Conservation (phyloP, 129 eudicot genomes). For the Erigeron canadensis region DNA sequence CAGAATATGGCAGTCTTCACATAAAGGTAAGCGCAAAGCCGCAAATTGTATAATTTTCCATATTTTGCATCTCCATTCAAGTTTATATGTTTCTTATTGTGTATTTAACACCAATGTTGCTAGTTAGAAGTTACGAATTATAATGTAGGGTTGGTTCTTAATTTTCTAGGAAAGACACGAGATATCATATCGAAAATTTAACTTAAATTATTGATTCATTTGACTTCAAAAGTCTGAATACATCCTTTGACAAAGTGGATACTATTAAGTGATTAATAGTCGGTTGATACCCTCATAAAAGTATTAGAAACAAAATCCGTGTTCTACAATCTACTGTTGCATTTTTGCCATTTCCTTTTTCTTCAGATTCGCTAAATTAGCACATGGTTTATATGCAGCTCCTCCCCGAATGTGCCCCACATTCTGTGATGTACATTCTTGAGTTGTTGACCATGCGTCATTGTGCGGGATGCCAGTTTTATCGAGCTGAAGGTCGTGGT, state of each 20-base stretch:
- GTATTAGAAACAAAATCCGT: neutral
- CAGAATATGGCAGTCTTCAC: slow-evolving; percentile 69
- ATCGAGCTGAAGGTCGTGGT: slow-evolving; percentile 96
- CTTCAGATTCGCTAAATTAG: slow-evolving; percentile 5
- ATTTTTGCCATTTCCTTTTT: neutral
- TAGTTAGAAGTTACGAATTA: neutral
- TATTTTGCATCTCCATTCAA: slow-evolving; percentile 15
- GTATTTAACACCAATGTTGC: neutral
- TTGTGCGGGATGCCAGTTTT: slow-evolving; percentile 90
- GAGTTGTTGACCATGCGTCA: slow-evolving; percentile 69
- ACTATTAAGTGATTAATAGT: neutral
- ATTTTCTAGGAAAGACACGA: neutral
- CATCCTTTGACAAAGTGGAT: neutral
- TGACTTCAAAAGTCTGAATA: neutral
- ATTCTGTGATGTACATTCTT: slow-evolving; percentile 67
- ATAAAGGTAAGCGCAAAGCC: slow-evolving; percentile 57
- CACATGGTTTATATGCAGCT: slow-evolving; percentile 59
- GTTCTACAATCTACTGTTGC: slow-evolving; percentile 4
- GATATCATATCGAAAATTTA: neutral
- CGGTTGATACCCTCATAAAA: neutral
- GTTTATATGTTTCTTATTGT: neutral
- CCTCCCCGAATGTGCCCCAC: slow-evolving; percentile 84
- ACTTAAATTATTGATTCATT: neutral
- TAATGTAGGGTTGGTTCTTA: neutral
- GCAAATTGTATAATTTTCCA: slow-evolving; percentile 9